Evolutionary conservation across 805 yeast genomes (phyloP), one percentile per base, ranked within the genome.

Genomic region (Suhomyces tanzawaensis): DNA sequence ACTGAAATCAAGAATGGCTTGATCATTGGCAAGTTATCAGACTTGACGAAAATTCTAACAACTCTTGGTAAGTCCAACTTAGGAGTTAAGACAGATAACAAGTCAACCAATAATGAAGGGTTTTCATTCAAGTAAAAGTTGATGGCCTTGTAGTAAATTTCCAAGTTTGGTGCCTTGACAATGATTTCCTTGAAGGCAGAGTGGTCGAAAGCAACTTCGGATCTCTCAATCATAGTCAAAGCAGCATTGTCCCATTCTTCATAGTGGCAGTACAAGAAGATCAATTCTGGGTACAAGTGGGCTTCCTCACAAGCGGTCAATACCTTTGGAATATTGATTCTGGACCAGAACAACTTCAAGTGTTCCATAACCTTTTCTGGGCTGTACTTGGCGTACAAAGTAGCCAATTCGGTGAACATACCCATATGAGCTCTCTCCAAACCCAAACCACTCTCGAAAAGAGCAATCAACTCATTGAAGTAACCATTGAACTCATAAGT

Each of bases 221-320:
- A 83, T 59, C 81, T 88, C 62, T 93, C 97, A 73, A 93, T 93
- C 90, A 93, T 87, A 12, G 96, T 81, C 59, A 93, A 75, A 24
- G 96, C 89, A 44, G 99, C 99, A 64, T 93, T 93, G 64, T 93
- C 99, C 95, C 96, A 93, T 70, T 93, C 99, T 60, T 93, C 99
- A 62, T 93, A 93, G 66, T 93, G 99, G 60, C 96, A 89, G 70
- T 91, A 91, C 63, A 93, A 72, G 81, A 93, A 93, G 41, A 93
- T 88, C 52, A 91, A 74, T 69, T 93, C 99, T 15, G 95, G 93
- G 90, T 97, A 93, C 58, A 93, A 72, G 59, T 93, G 99, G 28
- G 96, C 93, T 40, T 71, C 79, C 65, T 91, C 97, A 56, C 93
- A 85, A 22, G 96, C 97, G 48, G 86, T 81, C 49, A 93, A 84